Evolutionary conservation across 495 filamentous ascomycete species (phyloP).

Genomic region (Bathelium albidoporum): DNA sequence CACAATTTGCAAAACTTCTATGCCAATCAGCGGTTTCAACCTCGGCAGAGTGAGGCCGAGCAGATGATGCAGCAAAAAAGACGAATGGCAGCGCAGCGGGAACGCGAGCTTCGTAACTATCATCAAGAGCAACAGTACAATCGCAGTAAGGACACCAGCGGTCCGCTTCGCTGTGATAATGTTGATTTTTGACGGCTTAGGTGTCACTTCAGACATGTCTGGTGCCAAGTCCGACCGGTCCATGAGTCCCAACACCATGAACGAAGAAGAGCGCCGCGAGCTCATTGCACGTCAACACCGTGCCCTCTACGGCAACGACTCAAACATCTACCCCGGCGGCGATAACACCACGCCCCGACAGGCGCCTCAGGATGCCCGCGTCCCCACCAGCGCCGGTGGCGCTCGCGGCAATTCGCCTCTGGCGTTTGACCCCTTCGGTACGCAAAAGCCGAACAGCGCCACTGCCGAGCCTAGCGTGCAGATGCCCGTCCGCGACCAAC

Average conservation of each 20-base stretch:
- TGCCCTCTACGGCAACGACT: slow-evolving; percentile 74
- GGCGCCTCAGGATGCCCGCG: slow-evolving; percentile 46
- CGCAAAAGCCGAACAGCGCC: slow-evolving; percentile 28
- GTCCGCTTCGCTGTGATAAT: too few species aligned
- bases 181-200: slow-evolving; percentile 45
- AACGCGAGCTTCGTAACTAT: slow-evolving; percentile 98
- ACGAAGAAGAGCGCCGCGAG: slow-evolving; percentile 91
- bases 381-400: slow-evolving; percentile 28
- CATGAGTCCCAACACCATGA: slow-evolving; percentile 82
- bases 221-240: slow-evolving; percentile 79
- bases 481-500: slow-evolving; percentile 29
- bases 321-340: slow-evolving; percentile 52
- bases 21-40: slow-evolving; percentile 82
- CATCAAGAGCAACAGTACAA: slow-evolving; percentile 99
- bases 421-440: slow-evolving; percentile 52
- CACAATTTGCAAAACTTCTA: slow-evolving; percentile 90
- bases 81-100: slow-evolving; percentile 95
- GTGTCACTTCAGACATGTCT: slow-evolving; percentile 72
- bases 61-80: slow-evolving; percentile 98
- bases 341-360: slow-evolving; percentile 51
- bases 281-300: slow-evolving; percentile 91
- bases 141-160: slow-evolving; percentile 62
- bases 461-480: slow-evolving; percentile 37
- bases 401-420: slow-evolving; percentile 53
- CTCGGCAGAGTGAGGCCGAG: slow-evolving; percentile 89